Evolutionary conservation across 2,329 filamentous ascomycete genomes (phyloP).

Genomic region (Pseudofabraea citricarpa): DNA sequence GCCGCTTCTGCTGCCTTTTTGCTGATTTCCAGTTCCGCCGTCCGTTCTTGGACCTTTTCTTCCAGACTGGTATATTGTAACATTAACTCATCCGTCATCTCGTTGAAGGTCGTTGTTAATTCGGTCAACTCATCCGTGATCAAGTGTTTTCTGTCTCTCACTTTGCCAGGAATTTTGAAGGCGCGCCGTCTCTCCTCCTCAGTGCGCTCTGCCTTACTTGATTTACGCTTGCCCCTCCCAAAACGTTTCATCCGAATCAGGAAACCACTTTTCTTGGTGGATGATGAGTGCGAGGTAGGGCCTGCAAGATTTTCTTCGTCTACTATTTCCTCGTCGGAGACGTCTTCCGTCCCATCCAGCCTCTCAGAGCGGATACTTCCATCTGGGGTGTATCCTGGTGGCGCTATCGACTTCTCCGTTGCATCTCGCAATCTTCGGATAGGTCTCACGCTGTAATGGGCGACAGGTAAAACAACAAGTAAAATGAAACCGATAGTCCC

Average conservation of each 20-base stretch:
- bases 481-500: constrained; percentile 71
- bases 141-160: constrained; percentile 68
- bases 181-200: constrained; percentile 31
- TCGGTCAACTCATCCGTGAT: constrained; percentile 84
- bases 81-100: constrained; percentile 86
- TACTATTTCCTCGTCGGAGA: constrained; percentile 15
- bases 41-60: constrained; percentile 77
- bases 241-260: constrained; percentile 22
- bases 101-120: constrained; percentile 79
- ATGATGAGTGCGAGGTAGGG: constrained; percentile 19
- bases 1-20: constrained; percentile 92
- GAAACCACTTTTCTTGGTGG: constrained; percentile 29
- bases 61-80: constrained; percentile 84
- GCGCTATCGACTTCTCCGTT: constrained; percentile 25
- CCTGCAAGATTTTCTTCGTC: constrained; percentile 16
- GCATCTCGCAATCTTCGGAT: constrained; percentile 35
- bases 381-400: constrained; percentile 25
- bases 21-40: constrained; percentile 78
- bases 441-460: constrained; percentile 76
- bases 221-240: constrained; percentile 15
- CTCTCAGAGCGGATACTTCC: constrained; percentile 23
- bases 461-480: constrained; percentile 69
- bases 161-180: constrained; percentile 83
- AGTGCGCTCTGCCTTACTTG: constrained; percentile 34
- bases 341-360: constrained; percentile 13